phyloP scores from a whole-genome alignment of 768 basidiomycete genomes.

The Scleroderma bovista region DNA sequence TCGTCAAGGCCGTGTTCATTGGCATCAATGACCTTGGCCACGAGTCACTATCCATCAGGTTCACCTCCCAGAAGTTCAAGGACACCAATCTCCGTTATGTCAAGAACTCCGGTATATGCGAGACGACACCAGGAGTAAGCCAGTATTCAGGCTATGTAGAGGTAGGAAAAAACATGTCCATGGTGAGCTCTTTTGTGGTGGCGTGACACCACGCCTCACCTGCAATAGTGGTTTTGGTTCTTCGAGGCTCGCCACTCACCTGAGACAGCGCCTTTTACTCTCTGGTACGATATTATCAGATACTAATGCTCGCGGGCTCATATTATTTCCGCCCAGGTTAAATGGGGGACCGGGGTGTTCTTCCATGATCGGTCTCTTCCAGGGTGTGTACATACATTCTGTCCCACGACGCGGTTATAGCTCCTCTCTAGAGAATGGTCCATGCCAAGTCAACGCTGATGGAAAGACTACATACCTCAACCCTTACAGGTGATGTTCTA shows the following conservation, averaged over 20 bases:
- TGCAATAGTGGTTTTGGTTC: conserved; percentile 67
- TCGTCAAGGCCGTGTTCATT: background rate
- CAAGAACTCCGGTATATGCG: conserved; percentile 56
- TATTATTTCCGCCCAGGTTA: conserved; percentile 30
- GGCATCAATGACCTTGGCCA: background rate
- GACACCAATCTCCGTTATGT: conserved; percentile 42
- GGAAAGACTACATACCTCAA: conserved; percentile 48
- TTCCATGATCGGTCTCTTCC: conserved; percentile 61
- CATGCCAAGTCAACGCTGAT: conserved; percentile 54
- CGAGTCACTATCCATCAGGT: background rate
- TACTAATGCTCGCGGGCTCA: conserved; percentile 2
- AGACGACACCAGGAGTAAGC: conserved; percentile 55
- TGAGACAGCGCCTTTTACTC: conserved; percentile 58
- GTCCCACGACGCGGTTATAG: background rate
- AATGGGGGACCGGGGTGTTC: conserved; percentile 64
- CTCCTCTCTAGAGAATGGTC: conserved; percentile 48
- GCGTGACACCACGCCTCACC: background rate
- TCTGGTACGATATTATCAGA: too few relatives aligned
- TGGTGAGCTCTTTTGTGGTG: conserved; percentile 30
- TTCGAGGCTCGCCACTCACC: conserved; percentile 58
- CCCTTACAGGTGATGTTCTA: conserved; percentile 46
- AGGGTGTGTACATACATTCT: conserved; percentile 32
- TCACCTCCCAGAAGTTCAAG: conserved; percentile 12
- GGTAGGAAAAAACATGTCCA: conserved; percentile 51
- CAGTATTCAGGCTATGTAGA: conserved; percentile 63